A percentile compares a stretch with the other conserved stretches of the same genome.
Evolutionary conservation across 2,329 filamentous ascomycete species (phyloP).

Genomic region (Stagonosporopsis cucurbitacearum): DNA sequence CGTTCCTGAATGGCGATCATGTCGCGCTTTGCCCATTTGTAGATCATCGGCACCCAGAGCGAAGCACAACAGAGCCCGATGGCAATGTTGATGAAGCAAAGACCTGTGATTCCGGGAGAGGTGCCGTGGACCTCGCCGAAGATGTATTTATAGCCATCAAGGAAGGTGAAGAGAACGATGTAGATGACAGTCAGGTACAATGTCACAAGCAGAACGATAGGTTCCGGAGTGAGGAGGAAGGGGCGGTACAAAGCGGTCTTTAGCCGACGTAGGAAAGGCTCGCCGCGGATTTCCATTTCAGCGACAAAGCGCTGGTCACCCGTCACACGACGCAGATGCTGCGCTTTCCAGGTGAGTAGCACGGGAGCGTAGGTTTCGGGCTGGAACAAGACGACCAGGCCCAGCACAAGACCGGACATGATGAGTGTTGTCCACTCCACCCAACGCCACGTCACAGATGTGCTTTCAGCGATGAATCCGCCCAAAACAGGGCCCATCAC

Average conservation of each 20-base stretch:
- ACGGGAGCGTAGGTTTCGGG: slow-evolving; percentile 32
- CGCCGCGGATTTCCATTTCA: slow-evolving; percentile 53
- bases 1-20: slow-evolving; percentile 51
- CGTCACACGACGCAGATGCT: slow-evolving; percentile 35
- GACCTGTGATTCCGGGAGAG: slow-evolving; percentile 53
- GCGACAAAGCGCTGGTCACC: slow-evolving; percentile 55
- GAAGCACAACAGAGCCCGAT: slow-evolving; percentile 50
- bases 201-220: slow-evolving; percentile 57
- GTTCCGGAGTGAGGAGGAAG: slow-evolving; percentile 50
- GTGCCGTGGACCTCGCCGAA: slow-evolving; percentile 59
- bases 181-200: slow-evolving; percentile 62
- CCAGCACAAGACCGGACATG: slow-evolving; percentile 25
- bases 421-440: slow-evolving; percentile 37
- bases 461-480: slow-evolving; percentile 28
- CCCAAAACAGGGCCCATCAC: slow-evolving; percentile 56
- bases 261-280: slow-evolving; percentile 47
- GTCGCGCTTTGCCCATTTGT: slow-evolving; percentile 53
- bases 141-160: slow-evolving; percentile 60
- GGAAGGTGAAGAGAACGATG: slow-evolving; percentile 61
- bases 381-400: slow-evolving; percentile 24
- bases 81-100: slow-evolving; percentile 58
- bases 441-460: slow-evolving; percentile 36
- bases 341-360: slow-evolving; percentile 44
- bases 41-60: slow-evolving; percentile 54
- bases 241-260: slow-evolving; percentile 52